Percentiles rank a stretch among this genome's conserved stretches.
Evolutionary conservation across 805 yeast genomes (phyloP).

Genomic region (Metschnikowia anglica): DNA sequence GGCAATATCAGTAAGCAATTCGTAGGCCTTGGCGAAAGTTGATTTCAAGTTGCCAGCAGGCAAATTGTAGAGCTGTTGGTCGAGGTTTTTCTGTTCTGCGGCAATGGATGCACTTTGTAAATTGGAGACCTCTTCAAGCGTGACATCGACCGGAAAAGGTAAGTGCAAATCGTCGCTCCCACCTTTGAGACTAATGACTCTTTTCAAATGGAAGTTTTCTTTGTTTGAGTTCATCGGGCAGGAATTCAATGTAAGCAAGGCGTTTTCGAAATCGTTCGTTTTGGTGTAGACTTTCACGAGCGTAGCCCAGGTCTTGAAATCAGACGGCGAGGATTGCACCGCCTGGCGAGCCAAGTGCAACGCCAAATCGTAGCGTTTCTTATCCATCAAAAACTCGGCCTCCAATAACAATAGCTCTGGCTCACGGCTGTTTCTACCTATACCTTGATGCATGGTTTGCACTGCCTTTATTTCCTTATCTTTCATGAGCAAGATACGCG

Average conservation of each 20-base stretch:
- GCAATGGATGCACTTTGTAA: constrained; percentile 65
- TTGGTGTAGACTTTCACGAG: constrained; percentile 63
- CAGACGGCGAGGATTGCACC: constrained; percentile 72
- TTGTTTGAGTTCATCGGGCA: constrained; percentile 80
- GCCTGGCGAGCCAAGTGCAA: constrained; percentile 60
- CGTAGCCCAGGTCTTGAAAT: constrained; percentile 70
- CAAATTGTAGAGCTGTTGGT: constrained; percentile 57
- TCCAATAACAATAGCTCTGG: constrained; percentile 54
- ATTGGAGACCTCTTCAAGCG: constrained; percentile 64
- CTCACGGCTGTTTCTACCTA: constrained; percentile 50
- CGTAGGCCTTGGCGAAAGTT: constrained; percentile 46
- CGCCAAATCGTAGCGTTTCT: constrained; percentile 55
- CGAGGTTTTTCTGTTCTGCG: constrained; percentile 63
- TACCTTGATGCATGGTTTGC: constrained; percentile 50
- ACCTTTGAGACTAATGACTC: constrained; percentile 53
- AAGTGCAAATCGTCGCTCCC: constrained; percentile 60
- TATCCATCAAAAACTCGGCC: constrained; percentile 55
- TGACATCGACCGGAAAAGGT: constrained; percentile 75
- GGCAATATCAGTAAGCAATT: constrained; percentile 45
- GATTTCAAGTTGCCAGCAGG: constrained; percentile 68
- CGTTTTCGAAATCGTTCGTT: constrained; percentile 65
- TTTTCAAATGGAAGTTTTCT: constrained; percentile 60
- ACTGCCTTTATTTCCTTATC: constrained; percentile 64
- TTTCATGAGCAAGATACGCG: constrained; percentile 50
- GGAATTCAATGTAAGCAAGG: constrained; percentile 69